Conservation (phyloP, 2,329 filamentous ascomycete species). For the Neopestalotiopsis clavispora region DNA sequence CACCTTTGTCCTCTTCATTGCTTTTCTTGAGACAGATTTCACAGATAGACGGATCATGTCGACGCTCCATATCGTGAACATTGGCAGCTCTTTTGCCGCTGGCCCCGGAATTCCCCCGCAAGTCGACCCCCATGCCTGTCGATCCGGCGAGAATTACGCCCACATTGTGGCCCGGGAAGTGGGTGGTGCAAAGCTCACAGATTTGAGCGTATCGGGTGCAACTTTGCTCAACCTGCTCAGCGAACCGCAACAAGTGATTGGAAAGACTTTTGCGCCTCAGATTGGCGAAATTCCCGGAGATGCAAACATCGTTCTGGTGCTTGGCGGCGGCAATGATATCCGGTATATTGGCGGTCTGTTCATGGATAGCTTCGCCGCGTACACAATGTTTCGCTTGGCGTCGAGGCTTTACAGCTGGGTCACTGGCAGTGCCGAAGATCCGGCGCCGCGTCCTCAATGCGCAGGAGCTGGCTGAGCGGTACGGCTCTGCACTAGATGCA, state of each 20-base stretch:
- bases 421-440: slow-evolving; percentile 2
- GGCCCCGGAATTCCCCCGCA: slow-evolving; percentile 19
- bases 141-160: slow-evolving; percentile 20
- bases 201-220: slow-evolving; percentile 41
- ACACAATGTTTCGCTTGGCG: slow-evolving; percentile 1
- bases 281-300: slow-evolving; percentile 37
- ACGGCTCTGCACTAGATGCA: slow-evolving; percentile 30
- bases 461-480: slow-evolving; percentile 29
- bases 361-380: slow-evolving; percentile 15
- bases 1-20: neutral
- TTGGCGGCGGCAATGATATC: slow-evolving; percentile 44
- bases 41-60: neutral
- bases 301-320: slow-evolving; percentile 41
- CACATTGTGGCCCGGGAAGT: slow-evolving; percentile 9
- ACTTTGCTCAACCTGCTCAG: slow-evolving; percentile 41
- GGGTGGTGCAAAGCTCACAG: slow-evolving; percentile 26
- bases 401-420: slow-evolving; percentile 4
- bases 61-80: slow-evolving; percentile 18
- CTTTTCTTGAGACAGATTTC: neutral
- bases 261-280: slow-evolving; percentile 38
- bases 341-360: slow-evolving; percentile 41
- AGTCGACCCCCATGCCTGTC: slow-evolving; percentile 1
- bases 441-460: slow-evolving; percentile 20
- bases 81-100: slow-evolving; percentile 19
- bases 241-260: slow-evolving; percentile 35